A percentile compares a stretch with the other conserved stretches of the same genome.
These are phyloP conservation scores for Pichia nanzhaoensis DNA, from an alignment of 805 yeast species.

Conservation along the genomic window DNA sequence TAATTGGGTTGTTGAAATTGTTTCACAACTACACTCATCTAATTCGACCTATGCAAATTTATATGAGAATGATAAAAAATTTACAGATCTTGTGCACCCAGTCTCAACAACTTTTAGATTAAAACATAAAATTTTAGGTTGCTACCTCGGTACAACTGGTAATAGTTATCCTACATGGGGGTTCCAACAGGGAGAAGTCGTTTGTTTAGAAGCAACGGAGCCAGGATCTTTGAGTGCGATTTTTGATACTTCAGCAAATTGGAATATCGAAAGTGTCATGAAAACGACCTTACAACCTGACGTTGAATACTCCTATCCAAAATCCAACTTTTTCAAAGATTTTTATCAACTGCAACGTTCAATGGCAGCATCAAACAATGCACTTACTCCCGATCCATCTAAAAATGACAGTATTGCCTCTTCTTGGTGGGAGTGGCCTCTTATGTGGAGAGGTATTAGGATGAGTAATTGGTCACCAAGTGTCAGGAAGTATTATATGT, in stretches of 20 bases:
- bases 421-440: slow-evolving; percentile 81
- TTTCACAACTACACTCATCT: slow-evolving; percentile 41
- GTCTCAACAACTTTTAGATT: slow-evolving; percentile 78
- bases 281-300: slow-evolving; percentile 40
- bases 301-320: slow-evolving; percentile 34
- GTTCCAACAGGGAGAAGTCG: slow-evolving; percentile 88
- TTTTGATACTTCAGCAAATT: slow-evolving; percentile 60
- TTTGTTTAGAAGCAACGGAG: slow-evolving; percentile 51
- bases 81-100: slow-evolving; percentile 57
- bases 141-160: slow-evolving; percentile 85
- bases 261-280: slow-evolving; percentile 72
- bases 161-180: slow-evolving; percentile 91
- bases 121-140: slow-evolving; percentile 58
- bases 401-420: slow-evolving; percentile 68
- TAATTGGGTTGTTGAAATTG: slow-evolving; percentile 70
- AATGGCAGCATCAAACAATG: slow-evolving; percentile 81
- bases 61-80: slow-evolving; percentile 34
- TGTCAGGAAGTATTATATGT: slow-evolving; percentile 53
- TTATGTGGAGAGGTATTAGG: slow-evolving; percentile 58
- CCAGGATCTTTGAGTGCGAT: slow-evolving; percentile 21
- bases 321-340: slow-evolving; percentile 55
- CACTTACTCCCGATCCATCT: slow-evolving; percentile 69
- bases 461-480: slow-evolving; percentile 67
- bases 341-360: slow-evolving; percentile 67
- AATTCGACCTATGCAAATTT: slow-evolving; percentile 21